These are phyloP conservation scores for Chloris gayana DNA, from an alignment of 176 grass and related monocot genomes.

Conservation along the genomic window DNA sequence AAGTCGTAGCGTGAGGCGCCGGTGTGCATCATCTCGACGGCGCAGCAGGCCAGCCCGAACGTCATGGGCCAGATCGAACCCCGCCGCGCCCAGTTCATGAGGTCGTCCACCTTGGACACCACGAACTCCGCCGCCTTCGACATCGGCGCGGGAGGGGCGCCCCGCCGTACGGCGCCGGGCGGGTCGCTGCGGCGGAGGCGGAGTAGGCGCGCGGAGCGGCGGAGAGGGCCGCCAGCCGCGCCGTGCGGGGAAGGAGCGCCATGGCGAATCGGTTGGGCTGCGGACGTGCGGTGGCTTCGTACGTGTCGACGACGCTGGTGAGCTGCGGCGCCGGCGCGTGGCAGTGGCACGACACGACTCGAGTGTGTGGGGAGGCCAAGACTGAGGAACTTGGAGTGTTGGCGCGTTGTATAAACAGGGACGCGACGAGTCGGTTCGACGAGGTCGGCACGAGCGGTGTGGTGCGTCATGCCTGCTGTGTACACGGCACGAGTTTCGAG, in stretches of 20 bases:
- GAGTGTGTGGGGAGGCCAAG: too few species aligned
- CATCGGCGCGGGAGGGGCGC: slow-evolving; percentile 47
- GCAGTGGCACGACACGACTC: too few species aligned
- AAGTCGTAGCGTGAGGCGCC: slow-evolving; percentile 91
- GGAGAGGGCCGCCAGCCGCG: slow-evolving; percentile 70
- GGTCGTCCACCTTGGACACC: slow-evolving; percentile 93
- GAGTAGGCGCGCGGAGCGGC: slow-evolving; percentile 62
- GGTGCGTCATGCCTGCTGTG: too few species aligned
- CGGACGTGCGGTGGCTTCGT: too few species aligned
- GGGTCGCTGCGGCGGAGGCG: slow-evolving; percentile 41
- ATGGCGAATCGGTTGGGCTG: slow-evolving; percentile 56
- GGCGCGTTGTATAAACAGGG: too few species aligned
- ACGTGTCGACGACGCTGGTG: too few species aligned
- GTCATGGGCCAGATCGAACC: slow-evolving; percentile 97
- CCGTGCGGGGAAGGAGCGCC: slow-evolving; percentile 86
- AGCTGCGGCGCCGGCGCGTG: too few species aligned
- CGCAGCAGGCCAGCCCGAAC: slow-evolving; percentile 94
- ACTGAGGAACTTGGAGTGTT: too few species aligned
- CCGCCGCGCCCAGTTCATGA: slow-evolving; percentile 90
- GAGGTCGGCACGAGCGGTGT: too few species aligned
- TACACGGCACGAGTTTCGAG: too few species aligned
- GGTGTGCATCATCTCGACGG: slow-evolving; percentile 95
- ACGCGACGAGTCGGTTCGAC: too few species aligned
- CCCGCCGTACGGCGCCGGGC: slow-evolving; percentile 39
- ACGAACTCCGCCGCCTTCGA: slow-evolving; percentile 91